Evolutionary conservation across 2,329 filamentous ascomycete genomes (phyloP), one percentile per base, ranked within the genome.

Genomic region (Pestalotiopsis sp.): DNA sequence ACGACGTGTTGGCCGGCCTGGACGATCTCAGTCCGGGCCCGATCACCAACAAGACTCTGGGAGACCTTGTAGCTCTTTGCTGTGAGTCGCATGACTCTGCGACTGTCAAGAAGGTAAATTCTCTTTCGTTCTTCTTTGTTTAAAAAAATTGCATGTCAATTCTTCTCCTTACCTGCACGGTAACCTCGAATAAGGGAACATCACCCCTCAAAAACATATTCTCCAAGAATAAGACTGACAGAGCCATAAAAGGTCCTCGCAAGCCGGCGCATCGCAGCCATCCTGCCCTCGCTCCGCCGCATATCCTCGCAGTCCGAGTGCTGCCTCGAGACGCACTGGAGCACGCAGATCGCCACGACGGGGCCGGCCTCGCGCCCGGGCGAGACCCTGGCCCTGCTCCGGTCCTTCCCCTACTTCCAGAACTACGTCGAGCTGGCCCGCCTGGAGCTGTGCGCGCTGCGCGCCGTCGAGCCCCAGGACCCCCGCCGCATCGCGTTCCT

Each of bases 401-500:
- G 68, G n/a, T 69, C 69, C 2, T 87, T 87, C 70, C 83, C 84
- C 1, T 87, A 87, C 75, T 80, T 82, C 72, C 68, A 76, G 9
- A 87, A 87, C 74, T 87, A 87, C 72, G 69, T 82, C 41, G 81
- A 84, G 25, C 80, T 87, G 36, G 81, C 83, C 0, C 79, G 78
- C 14, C 77, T 87, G 52, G 85, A 87, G 73, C 77, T 84, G 27
- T 77, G 77, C 27, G 78, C 82, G 9, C 76, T 87, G 4, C 69
- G 75, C 13, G 77, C 81, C 3, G 81, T 81, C 20, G 72, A 78
- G 2, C 70, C 73, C 0, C 17, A 70, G n/a, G 63, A 71, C 2
- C 79, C 80, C 0, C 69, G 68, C 0, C 78, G 73, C 6, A 77
- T 87, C 20, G 82, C 82, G 1, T 86, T 87, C 71, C 79, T 87